Percentiles rank a stretch among this genome's conserved stretches.
Evolutionary conservation across 768 basidiomycete genomes (phyloP).

Genomic region (Rubroboletus pulcherrimus): DNA sequence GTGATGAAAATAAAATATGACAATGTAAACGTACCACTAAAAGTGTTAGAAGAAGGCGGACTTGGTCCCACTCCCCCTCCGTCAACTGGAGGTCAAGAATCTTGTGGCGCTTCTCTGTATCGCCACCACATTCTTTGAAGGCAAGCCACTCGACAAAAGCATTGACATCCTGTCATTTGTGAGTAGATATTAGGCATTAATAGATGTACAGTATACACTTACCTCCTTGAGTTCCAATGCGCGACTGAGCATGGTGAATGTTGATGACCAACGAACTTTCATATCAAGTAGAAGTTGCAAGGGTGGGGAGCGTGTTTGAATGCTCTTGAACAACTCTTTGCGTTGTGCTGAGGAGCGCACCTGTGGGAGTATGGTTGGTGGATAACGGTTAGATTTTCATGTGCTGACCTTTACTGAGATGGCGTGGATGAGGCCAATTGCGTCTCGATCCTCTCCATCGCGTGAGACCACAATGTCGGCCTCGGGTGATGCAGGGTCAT

Average conservation of each 20-base stretch:
- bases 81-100: background rate
- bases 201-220: no score
- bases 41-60: background rate
- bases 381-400: no score
- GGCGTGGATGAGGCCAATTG: background rate
- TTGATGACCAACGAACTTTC: conserved; percentile 7
- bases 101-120: background rate
- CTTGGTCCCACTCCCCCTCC: background rate
- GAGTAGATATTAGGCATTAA: no score
- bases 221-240: conserved; percentile 2
- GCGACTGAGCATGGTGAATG: conserved; percentile 2
- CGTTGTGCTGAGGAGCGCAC: background rate
- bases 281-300: conserved; percentile 4
- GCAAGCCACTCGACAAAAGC: background rate
- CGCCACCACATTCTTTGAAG: background rate
- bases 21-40: background rate
- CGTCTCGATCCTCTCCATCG: background rate
- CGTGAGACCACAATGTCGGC: background rate
- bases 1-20: background rate
- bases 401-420: conserved; percentile 8
- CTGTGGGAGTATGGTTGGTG: no score
- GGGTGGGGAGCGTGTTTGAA: background rate
- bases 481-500: background rate
- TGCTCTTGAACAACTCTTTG: conserved; percentile 5
- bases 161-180: background rate